Evolutionary conservation across 176 grass and related monocot genomes (phyloP), one percentile per base, ranked within the genome.

Genomic region (Triticum urartu): DNA sequence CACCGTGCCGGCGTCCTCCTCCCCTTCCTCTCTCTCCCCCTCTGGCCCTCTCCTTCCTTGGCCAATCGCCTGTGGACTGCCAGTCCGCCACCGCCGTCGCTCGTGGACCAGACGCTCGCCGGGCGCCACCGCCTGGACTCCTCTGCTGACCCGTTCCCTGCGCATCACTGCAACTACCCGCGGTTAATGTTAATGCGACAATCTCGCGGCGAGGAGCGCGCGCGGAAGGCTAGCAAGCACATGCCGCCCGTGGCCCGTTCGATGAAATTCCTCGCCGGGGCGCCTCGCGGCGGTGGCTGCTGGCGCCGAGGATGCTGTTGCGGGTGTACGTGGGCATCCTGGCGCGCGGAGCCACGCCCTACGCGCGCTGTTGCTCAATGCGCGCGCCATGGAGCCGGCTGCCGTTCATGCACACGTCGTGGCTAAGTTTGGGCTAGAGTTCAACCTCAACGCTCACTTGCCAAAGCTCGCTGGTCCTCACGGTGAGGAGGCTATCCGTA

Each of bases 331-430:
- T 83, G 33, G 60, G 45, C 35, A 88, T 91, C 93, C 78, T 98
- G 61, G 82, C 84, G 2, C 73, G 72, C 22, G 97, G 97, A 8
- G 64, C 4, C 67, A 80, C 22, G 9, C 97, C 97, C 24, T 50
- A 94, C 79, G 83, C 38, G 32, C 79, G 34, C 64, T 85, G 61
- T 76, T 98, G 82, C 81, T 98, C 69, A 95, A 92, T 77, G 84
- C 81, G 21, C 85, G 79, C 58, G 71, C 78, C 3, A 25, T 69
- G 18, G 38, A 79, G 24, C 45, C 82, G 35, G 58, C 63, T 5
- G 90, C 91, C 78, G 56, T 98, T 50, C 93, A 98, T 68, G 79
- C 75, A 18, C 95, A 98, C 60, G 30, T 75, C 2, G 50, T 73
- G 62, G 22, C 93, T 40, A 98, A 83, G 84, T 77, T 95, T 26